phyloP scores from a whole-genome alignment of 192 early-diverging fungal species.

The Gonapodya prolifera region DNA sequence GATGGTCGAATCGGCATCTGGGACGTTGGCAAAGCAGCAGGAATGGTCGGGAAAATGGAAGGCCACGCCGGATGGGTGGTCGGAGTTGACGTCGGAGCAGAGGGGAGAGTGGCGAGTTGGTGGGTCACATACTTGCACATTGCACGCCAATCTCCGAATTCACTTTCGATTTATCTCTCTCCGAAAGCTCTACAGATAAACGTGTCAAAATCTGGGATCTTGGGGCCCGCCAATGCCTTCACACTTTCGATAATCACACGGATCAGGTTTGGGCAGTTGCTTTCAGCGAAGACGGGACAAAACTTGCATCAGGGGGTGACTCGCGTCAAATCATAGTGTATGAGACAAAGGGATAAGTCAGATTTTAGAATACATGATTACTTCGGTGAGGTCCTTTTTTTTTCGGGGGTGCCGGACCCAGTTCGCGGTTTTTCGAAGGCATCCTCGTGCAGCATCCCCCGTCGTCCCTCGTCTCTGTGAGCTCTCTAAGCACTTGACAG shows the following conservation, averaged over 20 bases:
- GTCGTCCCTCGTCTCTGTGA: too few relatives aligned
- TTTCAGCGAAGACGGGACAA: slow-evolving; percentile 63
- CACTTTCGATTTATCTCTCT: not conserved
- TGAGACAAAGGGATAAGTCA: not conserved
- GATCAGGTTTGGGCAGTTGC: slow-evolving; percentile 77
- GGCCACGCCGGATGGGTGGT: slow-evolving; percentile 73
- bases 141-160: not conserved
- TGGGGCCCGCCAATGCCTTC: slow-evolving; percentile 50
- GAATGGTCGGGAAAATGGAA: slow-evolving; percentile 49
- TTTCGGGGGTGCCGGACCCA: too few relatives aligned
- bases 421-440: too few relatives aligned
- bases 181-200: slow-evolving; percentile 54
- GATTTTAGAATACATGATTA: too few relatives aligned
- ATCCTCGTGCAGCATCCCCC: too few relatives aligned
- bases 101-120: slow-evolving; percentile 20
- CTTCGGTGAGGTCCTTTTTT: too few relatives aligned
- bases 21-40: slow-evolving; percentile 35
- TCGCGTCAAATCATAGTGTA: not conserved
- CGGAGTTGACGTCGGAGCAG: slow-evolving; percentile 50
- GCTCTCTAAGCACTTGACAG: too few relatives aligned
- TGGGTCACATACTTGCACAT: not conserved
- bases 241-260: slow-evolving; percentile 62
- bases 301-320: slow-evolving; percentile 37
- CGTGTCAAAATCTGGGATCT: slow-evolving; percentile 77
- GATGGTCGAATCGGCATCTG: slow-evolving; percentile 67